Percentiles rank a stretch among this genome's conserved stretches.
phyloP scores from a whole-genome alignment of 163 green algal species.

The Coccomyxa subellipsoidea region DNA sequence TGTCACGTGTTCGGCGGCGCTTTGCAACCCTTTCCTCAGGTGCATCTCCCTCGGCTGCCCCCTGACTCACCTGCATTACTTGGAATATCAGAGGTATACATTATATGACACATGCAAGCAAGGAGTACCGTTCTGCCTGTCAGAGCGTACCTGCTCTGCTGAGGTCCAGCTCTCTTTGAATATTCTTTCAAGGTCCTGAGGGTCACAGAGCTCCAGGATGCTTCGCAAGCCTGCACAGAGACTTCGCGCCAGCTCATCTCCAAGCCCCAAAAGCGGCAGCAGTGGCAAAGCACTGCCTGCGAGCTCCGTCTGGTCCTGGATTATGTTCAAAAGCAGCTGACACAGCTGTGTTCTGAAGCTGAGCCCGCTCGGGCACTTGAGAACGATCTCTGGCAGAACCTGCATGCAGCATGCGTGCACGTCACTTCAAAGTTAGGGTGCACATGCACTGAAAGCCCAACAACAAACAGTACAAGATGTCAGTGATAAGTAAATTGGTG shows the following conservation, averaged over 20 bases:
- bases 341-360: neutral
- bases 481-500: neutral
- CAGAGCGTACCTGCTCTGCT: too few relatives aligned
- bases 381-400: neutral
- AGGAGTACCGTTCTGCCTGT: too few relatives aligned
- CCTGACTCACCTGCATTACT: neutral
- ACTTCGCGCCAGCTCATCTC: neutral
- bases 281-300: neutral
- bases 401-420: neutral
- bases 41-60: neutral
- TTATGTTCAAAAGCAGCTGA: neutral
- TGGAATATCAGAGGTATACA: too few relatives aligned
- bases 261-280: neutral
- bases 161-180: too few relatives aligned
- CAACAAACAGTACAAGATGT: neutral
- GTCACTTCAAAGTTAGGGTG: neutral
- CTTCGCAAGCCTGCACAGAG: neutral
- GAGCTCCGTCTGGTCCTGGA: neutral
- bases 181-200: neutral
- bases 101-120: too few relatives aligned
- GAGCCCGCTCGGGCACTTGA: neutral
- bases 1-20: neutral
- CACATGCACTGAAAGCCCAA: too few relatives aligned
- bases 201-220: neutral
- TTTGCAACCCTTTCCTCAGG: neutral